Percentiles rank a stretch among this genome's conserved stretches.
Evolutionary conservation across 176 grass and related monocot species (phyloP).

Genomic region (Oryza australiensis): DNA sequence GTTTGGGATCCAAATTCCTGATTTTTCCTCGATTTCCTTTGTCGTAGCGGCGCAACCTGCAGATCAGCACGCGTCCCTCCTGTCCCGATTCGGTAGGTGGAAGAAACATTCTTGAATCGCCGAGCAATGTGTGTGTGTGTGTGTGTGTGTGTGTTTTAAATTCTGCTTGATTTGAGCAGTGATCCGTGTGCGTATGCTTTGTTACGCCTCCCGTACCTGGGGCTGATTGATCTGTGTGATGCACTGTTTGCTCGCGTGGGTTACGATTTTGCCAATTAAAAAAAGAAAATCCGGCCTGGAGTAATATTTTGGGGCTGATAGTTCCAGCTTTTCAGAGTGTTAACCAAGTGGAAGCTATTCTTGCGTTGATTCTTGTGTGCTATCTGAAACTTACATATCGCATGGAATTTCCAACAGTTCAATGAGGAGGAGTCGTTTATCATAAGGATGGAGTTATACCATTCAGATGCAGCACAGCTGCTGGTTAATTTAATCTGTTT

Average conservation of each 20-base stretch:
- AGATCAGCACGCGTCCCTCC: conserved; percentile 51
- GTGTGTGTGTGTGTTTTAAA: no score
- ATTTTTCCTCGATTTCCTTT: neutral
- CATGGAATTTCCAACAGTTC: neutral
- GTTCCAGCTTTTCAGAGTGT: no score
- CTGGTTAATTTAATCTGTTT: neutral
- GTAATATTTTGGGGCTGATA: neutral
- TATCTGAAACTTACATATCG: neutral
- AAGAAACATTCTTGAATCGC: neutral
- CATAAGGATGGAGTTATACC: neutral
- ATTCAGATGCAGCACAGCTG: conserved; percentile 6
- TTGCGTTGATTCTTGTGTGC: neutral
- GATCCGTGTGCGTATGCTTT: neutral
- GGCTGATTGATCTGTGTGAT: no score
- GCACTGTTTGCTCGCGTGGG: no score
- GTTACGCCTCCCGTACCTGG: no score
- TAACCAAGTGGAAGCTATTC: neutral
- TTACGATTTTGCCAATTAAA: no score
- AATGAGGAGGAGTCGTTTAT: neutral
- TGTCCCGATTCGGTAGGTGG: conserved; percentile 52
- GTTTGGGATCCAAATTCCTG: neutral
- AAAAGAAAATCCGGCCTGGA: no score
- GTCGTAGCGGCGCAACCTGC: conserved; percentile 40
- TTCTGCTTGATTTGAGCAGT: neutral
- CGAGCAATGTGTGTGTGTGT: no score